A percentile compares a stretch with the other conserved stretches of the same genome.
Evolutionary conservation across 345 rosid species (phyloP).

Genomic region (Limnanthes douglasii): DNA sequence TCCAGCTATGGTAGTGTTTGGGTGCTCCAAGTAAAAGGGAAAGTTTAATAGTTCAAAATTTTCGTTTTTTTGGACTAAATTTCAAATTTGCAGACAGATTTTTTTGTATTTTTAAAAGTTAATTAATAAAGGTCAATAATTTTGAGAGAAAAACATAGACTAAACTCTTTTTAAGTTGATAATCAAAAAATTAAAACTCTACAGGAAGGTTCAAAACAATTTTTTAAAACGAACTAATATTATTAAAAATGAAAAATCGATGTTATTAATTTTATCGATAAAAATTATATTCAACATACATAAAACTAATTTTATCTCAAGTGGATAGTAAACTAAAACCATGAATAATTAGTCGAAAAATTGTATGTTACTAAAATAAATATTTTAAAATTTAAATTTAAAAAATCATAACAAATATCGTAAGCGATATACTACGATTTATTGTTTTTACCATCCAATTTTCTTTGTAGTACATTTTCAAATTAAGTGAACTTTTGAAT

Average conservation of each 20-base stretch:
- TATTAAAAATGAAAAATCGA: neutral
- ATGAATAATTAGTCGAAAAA: neutral
- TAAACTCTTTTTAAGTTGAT: conserved; percentile 12
- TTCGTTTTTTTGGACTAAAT: too few relatives aligned
- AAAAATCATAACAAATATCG: conserved; percentile 9
- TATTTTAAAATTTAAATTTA: conserved; percentile 8
- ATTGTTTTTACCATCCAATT: neutral
- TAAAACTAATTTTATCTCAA: too few relatives aligned
- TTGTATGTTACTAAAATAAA: neutral
- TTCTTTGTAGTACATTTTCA: neutral
- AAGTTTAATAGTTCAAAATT: too few relatives aligned
- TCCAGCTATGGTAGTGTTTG: too few relatives aligned
- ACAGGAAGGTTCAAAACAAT: too few relatives aligned
- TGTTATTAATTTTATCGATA: neutral
- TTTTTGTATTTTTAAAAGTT: conserved; percentile 2
- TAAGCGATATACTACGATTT: conserved; percentile 1
- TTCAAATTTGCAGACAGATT: too few relatives aligned
- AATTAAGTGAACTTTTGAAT: too few relatives aligned
- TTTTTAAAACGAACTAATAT: too few relatives aligned
- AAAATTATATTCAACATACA: conserved; percentile 10
- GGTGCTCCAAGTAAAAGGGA: too few relatives aligned
- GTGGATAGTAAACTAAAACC: too few relatives aligned
- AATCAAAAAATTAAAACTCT: too few relatives aligned
- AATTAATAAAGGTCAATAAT: conserved; percentile 4
- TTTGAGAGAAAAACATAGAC: conserved; percentile 18